Base-by-base conservation (phyloP, 2,329 filamentous ascomycete genomes). In the Diaporthe aspalathi region DNA sequence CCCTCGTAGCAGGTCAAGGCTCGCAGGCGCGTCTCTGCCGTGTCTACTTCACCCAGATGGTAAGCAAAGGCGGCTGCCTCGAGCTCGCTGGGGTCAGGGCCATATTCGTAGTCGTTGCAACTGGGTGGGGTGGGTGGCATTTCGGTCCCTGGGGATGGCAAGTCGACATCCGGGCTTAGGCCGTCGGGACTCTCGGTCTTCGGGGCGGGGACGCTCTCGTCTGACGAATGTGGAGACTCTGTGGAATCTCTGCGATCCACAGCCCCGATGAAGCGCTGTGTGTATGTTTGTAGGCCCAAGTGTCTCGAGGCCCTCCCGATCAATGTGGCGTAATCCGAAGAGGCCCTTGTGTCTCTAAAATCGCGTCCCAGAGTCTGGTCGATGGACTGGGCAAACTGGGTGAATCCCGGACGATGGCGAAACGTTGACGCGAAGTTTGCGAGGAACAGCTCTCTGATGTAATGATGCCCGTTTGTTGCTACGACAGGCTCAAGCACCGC, bases 361-460 rank as follows among this genome's bases (percentile, higher is more conserved):
- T 20, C 45, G n/a, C 45, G 40, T 9, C 11, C 16, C 14, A 67
- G 27, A 12, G 32, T 40, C 40, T 68, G 50, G 3, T 38, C 24
- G 27, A 72, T 27, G 12, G 60, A 5, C 24, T 40, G 67, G 17
- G 50, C 40, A 16, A 66, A 67, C 17, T 40, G 32, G 17, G 20
- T 47, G 9, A 70, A 29, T 38, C 53, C 40, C 24, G 67, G 50
- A 14, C 67, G 67, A 8, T 72, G 40, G n/a, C 8, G 22, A 47
- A 70, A 72, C 14, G 70, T 50, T 20, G 57, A 40, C 9, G 47
- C 35, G 14, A 70, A 53, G 16, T 70, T 72, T 27, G 54, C 43
- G 40, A 72, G 57, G 32, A 70, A 72, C 0, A 53, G n/a, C n/a
- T 45, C 43, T 20, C 67, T 45, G 22, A 52, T 22, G 20, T 24